Evolutionary conservation across 306 rosid genomes (phyloP).

Genomic region (Sindora glabra): DNA sequence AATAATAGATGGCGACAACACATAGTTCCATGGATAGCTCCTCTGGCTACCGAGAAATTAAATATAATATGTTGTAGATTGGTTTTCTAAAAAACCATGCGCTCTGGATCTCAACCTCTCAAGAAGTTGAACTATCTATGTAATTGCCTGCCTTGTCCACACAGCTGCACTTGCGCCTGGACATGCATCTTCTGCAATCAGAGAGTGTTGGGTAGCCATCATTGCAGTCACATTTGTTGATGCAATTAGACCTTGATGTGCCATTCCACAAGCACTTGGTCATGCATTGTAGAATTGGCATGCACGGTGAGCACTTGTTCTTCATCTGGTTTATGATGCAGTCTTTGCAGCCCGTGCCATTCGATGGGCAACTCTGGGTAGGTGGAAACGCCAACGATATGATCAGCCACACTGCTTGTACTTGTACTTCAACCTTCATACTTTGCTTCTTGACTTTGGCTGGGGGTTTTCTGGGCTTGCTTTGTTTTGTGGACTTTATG

Average conservation of each 20-base stretch:
- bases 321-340: constrained; percentile 58
- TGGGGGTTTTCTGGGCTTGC: background rate
- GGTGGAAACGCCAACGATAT: constrained; percentile 22
- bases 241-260: constrained; percentile 34
- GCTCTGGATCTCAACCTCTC: too few species aligned
- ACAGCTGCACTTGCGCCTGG: constrained; percentile 75
- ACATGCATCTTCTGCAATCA: constrained; percentile 76
- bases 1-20: too few species aligned
- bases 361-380: constrained; percentile 29
- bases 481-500: background rate
- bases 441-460: constrained; percentile 9
- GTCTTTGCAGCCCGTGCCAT: constrained; percentile 35
- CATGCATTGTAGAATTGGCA: constrained; percentile 66
- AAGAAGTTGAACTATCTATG: too few species aligned
- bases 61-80: too few species aligned
- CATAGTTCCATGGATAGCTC: too few species aligned
- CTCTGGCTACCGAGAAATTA: too few species aligned
- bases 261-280: constrained; percentile 81
- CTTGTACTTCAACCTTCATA: background rate
- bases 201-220: constrained; percentile 40
- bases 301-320: constrained; percentile 50
- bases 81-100: too few species aligned
- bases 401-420: constrained; percentile 17
- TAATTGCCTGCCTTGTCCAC: too few species aligned
- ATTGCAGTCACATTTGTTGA: constrained; percentile 40